Evolutionary conservation across 1,284 basidiomycete genomes (phyloP), one percentile per base, ranked within the genome.

Genomic region (Leccinum pachyderme): DNA sequence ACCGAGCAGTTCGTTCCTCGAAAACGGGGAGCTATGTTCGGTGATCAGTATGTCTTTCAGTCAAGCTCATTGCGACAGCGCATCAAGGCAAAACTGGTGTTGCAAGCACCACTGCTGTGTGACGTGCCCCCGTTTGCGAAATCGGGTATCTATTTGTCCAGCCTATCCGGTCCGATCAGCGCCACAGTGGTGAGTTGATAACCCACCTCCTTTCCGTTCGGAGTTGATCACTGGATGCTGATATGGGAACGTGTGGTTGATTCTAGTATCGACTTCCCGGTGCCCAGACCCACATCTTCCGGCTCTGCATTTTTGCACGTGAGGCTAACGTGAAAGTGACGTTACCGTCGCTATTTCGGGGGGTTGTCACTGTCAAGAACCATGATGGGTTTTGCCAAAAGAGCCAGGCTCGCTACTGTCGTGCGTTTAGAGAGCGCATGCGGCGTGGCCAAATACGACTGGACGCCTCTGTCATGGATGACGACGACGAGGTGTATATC

Each of bases 71-170:
- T 49, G 47, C 54, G 52, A 18, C 66, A 59, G 41, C 55, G 63
- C 27, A 59, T 71, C 57, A 59, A 60, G 2, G 71, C 69, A 43
- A 69, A 53, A 29, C 49, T 72, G 1, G 32, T 62, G 33, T 55
- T 72, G 4, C 68, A 66, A 8, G 53, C 69, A 28, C 69, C 64
- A 32, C 37, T 61, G 27, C 57, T 68, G 24, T 68, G 59, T 48
- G 71, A 69, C 41, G 25, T 31, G 31, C 55, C 62, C 24, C 66
- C 70, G 1, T 62, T 70, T 56, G 70, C 67, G n/a, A 69, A 71
- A 54, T 71, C 70, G n/a, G 69, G 59, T 25, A 65, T 71, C 22
- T 69, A 66, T 59, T 55, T 67, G 56, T 69, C 69, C 18, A 70
- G 63, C 49, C 28, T 63, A 25, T 65, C 62, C 24, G 66, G 64